Percentiles rank a stretch among this genome's conserved stretches.
phyloP scores from a whole-genome alignment of 192 early-diverging fungal genomes.

The Coemansia aciculifera region DNA sequence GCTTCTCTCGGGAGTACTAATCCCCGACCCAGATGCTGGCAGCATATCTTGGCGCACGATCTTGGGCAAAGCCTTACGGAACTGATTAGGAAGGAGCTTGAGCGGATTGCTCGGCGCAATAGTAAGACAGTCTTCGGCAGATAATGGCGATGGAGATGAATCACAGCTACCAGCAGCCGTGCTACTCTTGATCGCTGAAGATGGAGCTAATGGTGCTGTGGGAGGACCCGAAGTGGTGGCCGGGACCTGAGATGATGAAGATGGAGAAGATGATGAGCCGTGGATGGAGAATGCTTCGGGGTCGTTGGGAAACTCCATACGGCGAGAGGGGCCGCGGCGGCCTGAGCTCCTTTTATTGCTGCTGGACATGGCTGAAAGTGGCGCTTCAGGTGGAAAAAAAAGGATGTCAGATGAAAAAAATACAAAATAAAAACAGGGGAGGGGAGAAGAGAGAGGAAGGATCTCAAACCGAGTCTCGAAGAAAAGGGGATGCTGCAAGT shows the following conservation, averaged over 20 bases:
- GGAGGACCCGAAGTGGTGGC: background rate
- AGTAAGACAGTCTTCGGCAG: slow-evolving; percentile 44
- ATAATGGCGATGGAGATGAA: background rate
- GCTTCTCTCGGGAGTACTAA: slow-evolving; percentile 38
- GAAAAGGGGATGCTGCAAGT: background rate
- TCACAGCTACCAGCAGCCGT: background rate
- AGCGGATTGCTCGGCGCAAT: slow-evolving; percentile 46
- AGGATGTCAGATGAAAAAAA: background rate
- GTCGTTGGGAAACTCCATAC: slow-evolving; percentile 40
- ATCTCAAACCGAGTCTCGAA: background rate
- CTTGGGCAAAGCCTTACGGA: slow-evolving; percentile 13
- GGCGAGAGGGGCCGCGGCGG: slow-evolving; percentile 19
- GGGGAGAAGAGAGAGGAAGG: background rate
- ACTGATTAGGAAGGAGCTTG: slow-evolving; percentile 21
- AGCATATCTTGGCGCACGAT: slow-evolving; percentile 44
- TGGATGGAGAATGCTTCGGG: slow-evolving; percentile 47
- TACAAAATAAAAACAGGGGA: slow-evolving; percentile 6
- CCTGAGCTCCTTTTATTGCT: slow-evolving; percentile 41
- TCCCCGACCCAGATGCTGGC: slow-evolving; percentile 37
- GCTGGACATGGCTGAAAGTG: background rate
- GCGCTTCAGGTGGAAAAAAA: background rate
- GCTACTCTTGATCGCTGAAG: slow-evolving; percentile 4
- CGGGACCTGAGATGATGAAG: slow-evolving; percentile 9
- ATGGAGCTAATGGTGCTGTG: background rate
- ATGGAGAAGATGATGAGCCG: slow-evolving; percentile 24